Conservation (phyloP, 306 rosid species). For the Cicer cuneatum region DNA sequence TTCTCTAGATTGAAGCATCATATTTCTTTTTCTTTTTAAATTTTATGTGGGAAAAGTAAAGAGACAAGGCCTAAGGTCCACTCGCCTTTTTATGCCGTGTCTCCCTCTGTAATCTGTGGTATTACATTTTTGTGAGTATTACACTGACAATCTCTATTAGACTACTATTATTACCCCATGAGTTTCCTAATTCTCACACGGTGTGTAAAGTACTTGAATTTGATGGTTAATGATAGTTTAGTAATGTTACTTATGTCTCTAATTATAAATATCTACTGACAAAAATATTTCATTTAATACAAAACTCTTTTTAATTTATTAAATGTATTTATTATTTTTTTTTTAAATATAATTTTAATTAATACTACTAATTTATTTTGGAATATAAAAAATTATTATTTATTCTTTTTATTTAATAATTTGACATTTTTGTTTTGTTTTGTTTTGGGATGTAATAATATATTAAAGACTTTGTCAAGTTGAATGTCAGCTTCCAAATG, state of each 20-base stretch:
- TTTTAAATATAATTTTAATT: too few relatives aligned
- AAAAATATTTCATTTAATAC: neutral
- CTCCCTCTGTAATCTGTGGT: neutral
- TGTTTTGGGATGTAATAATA: neutral
- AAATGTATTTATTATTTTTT: too few relatives aligned
- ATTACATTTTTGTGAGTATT: slow-evolving; percentile 40
- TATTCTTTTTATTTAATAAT: neutral
- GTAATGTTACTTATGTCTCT: too few relatives aligned
- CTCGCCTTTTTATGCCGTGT: slow-evolving; percentile 51
- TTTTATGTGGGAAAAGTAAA: slow-evolving; percentile 41
- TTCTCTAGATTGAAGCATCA: slow-evolving; percentile 27
- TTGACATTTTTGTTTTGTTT: neutral
- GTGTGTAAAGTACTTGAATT: slow-evolving; percentile 36
- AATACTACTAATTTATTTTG: too few relatives aligned
- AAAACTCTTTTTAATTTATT: neutral
- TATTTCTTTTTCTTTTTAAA: neutral
- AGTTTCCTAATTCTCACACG: slow-evolving; percentile 43
- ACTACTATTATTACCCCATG: neutral
- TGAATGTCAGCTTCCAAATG: neutral
- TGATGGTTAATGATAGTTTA: slow-evolving; percentile 16
- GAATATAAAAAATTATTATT: too few relatives aligned
- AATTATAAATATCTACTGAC: too few relatives aligned
- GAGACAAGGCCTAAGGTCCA: slow-evolving; percentile 50
- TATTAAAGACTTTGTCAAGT: slow-evolving; percentile 3
- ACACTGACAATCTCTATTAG: slow-evolving; percentile 39